Evolutionary conservation across 441 rosid genomes (phyloP).

Genomic region (Gossypium aridum): DNA sequence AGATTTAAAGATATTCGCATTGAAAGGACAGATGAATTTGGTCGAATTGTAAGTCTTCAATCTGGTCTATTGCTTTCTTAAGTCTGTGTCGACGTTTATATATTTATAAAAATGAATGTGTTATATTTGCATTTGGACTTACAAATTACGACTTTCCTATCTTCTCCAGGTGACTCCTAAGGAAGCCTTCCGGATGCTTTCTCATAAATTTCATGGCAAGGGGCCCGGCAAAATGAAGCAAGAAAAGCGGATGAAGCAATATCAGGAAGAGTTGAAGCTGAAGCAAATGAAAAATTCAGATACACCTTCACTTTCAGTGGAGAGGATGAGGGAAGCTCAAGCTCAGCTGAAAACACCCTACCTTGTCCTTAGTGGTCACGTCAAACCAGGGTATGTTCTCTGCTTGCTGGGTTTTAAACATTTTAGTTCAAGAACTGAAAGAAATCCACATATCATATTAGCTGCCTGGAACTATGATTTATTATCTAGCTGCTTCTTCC

Average conservation of each 20-base stretch:
- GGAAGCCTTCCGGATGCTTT: constrained; percentile 77
- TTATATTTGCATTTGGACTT: neutral
- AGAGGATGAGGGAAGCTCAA: constrained; percentile 97
- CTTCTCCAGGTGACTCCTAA: constrained; percentile 79
- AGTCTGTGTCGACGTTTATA: neutral
- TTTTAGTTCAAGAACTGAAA: neutral
- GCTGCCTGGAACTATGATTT: neutral
- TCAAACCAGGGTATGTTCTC: constrained; percentile 71
- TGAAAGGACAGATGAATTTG: constrained; percentile 95
- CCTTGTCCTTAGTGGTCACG: constrained; percentile 96
- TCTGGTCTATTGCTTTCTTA: neutral
- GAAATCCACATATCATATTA: neutral
- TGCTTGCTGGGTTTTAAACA: constrained; percentile 11
- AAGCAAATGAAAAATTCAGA: constrained; percentile 96
- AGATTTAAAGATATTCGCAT: constrained; percentile 75
- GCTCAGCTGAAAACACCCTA: constrained; percentile 85
- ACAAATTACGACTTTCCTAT: neutral
- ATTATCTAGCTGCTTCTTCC: neutral
- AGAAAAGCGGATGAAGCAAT: constrained; percentile 94
- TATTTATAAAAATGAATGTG: neutral
- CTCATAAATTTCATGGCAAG: constrained; percentile 96
- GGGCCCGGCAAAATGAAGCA: constrained; percentile 99
- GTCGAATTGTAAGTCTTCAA: constrained; percentile 78
- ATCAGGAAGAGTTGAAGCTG: constrained; percentile 73
- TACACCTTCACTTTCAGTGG: constrained; percentile 82